Base-by-base conservation (phyloP, 2,329 filamentous ascomycete genomes). In the Diaporthe ilicicola region DNA sequence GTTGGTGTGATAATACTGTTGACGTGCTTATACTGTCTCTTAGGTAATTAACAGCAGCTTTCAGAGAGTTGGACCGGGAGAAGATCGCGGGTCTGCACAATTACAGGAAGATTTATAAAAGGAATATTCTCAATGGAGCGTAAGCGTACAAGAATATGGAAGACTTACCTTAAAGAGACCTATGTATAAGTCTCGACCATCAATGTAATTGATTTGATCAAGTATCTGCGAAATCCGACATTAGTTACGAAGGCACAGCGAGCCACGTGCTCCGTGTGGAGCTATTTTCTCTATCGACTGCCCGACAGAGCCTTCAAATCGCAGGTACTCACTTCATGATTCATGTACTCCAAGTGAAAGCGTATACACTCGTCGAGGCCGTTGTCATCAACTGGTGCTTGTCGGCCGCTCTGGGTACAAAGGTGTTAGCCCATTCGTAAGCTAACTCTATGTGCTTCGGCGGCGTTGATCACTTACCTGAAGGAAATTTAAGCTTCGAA, bases 301-400 rank as follows among this genome's bases (percentile, higher is more conserved):
- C 1, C 48, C 12, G 22, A 50, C 22, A 15, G 54, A 42, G 54
- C 34, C n/a, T 55, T 39, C 24, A 4, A 12, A 24, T 17, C 6
- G 13, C 2, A 39, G 3, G 22, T 48, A 62, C 56, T 62, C 42
- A 62, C 56, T 48, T 22, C 39, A 34, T 17, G 9, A 22, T 62
- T 32, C 42, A 62, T 32, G 12, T 62, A 62, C 19, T 62, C 56
- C n/a, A 62, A 48, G 32, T 62, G 56, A 42, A 62, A 62, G n/a
- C 19, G 42, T 10, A 46, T 62, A 27, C 56, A 62, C 15, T 62
- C 56, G 17, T 62, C 56, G 9, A 62, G 27, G 56, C 27, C 56
- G 4, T 34, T 32, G 13, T 62, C 42, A 34, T 62, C 56, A 4
- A 34, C 29, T 10, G 56, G 56, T 5, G 56, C 56, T 48, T 48